Percentiles rank a stretch among this genome's conserved stretches.
Conservation (phyloP, 176 grass and related monocot species). For the Cocos nucifera region DNA sequence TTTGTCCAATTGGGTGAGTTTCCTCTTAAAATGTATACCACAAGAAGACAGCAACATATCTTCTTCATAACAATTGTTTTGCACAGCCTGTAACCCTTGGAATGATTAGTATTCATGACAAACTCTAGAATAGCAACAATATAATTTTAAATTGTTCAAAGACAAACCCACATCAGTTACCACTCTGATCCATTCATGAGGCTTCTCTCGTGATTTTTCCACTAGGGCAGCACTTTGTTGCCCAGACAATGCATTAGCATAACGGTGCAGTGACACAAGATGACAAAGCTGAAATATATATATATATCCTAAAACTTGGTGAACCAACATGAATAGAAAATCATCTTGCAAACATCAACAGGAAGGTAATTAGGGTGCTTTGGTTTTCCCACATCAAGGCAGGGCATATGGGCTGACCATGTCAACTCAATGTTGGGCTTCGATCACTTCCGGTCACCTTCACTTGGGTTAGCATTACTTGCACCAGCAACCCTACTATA, state of each 20-base stretch:
- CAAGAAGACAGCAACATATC: conserved; percentile 53
- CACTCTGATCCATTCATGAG: conserved; percentile 43
- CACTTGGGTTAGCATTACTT: conserved; percentile 36
- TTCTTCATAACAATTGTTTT: conserved; percentile 52
- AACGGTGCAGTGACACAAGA: conserved; percentile 60
- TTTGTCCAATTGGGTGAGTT: conserved; percentile 31
- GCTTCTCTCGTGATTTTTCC: conserved; percentile 76
- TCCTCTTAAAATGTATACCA: conserved; percentile 47
- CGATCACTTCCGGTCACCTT: conserved; percentile 49
- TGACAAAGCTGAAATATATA: conserved; percentile 30
- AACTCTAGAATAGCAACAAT: neutral
- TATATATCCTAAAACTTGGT: neutral
- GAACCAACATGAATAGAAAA: too few relatives aligned
- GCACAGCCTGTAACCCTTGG: conserved; percentile 40
- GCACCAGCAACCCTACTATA: neutral
- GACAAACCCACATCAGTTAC: conserved; percentile 40
- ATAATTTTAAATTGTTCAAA: conserved; percentile 1
- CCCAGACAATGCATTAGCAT: conserved; percentile 56
- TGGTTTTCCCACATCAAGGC: conserved; percentile 70
- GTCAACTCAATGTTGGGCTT: conserved; percentile 38
- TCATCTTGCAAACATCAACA: conserved; percentile 39
- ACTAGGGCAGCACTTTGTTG: conserved; percentile 54
- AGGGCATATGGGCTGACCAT: conserved; percentile 47
- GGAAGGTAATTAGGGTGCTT: conserved; percentile 64
- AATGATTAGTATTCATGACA: conserved; percentile 3